Conservation (phyloP, 225 moss, liverwort and hornwort species). For the Pleurozium schreberi region DNA sequence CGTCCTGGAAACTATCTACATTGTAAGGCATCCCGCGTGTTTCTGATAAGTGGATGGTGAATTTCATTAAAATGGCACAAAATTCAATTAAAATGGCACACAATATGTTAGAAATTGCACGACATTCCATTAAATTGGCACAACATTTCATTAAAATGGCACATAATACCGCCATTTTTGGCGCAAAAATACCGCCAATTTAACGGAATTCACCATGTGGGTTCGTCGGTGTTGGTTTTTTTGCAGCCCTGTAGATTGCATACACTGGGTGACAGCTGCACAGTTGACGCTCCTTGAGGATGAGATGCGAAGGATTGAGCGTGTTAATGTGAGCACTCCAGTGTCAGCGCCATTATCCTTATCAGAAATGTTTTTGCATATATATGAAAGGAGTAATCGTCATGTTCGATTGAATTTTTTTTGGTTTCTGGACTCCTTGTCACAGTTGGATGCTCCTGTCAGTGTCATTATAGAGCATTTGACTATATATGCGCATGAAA, state of each 20-base stretch:
- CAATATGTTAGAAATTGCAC: too few relatives aligned
- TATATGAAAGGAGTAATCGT: neutral
- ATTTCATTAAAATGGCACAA: too few relatives aligned
- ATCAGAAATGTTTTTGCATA: neutral
- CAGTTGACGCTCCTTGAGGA: constrained; percentile 91
- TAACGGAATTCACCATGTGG: too few relatives aligned
- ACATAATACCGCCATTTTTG: too few relatives aligned
- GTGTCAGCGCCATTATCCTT: neutral
- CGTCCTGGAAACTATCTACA: neutral
- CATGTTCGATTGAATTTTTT: neutral
- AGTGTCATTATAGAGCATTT: neutral
- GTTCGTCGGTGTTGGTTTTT: neutral
- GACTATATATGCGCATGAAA: neutral
- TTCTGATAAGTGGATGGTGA: neutral
- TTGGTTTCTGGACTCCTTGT: neutral
- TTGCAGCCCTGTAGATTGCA: constrained; percentile 95
- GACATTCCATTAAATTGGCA: too few relatives aligned
- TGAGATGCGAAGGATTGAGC: constrained; percentile 92
- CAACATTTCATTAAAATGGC: too few relatives aligned
- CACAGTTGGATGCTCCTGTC: too few relatives aligned
- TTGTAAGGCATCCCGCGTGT: neutral
- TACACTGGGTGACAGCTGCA: constrained; percentile 81
- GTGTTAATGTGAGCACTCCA: constrained; percentile 62
- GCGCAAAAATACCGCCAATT: too few relatives aligned
- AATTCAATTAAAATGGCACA: too few relatives aligned